Percentiles rank a stretch among this genome's conserved stretches.
These are phyloP conservation scores for Chenopodium berlandieri DNA, from an alignment of 148 eudicot species.

Conservation along the genomic window DNA sequence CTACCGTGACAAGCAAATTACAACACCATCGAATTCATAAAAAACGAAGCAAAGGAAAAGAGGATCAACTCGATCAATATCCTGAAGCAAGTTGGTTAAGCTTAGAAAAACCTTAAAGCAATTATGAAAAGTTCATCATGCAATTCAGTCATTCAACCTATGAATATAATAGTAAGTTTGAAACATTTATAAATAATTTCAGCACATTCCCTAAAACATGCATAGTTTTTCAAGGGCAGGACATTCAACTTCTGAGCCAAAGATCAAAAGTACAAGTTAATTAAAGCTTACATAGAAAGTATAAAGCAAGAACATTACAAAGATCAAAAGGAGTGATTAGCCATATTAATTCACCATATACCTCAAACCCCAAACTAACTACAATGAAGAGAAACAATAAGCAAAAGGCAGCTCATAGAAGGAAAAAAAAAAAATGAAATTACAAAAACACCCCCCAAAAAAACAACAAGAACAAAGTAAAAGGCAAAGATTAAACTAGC, in stretches of 20 bases:
- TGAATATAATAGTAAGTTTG: not conserved
- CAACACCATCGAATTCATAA: not conserved
- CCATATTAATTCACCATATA: conserved; percentile 36
- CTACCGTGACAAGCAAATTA: not conserved
- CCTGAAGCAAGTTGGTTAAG: not conserved
- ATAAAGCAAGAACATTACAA: conserved; percentile 1
- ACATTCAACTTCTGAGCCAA: not conserved
- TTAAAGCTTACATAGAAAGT: not conserved
- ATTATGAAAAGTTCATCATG: not conserved
- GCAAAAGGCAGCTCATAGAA: conserved; percentile 11
- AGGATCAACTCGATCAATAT: not conserved
- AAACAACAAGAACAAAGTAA: not conserved
- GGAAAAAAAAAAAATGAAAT: not conserved
- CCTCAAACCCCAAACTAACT: conserved; percentile 43
- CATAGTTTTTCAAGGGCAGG: not conserved
- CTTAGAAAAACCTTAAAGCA: not conserved
- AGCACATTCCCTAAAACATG: not conserved
- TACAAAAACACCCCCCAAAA: conserved; percentile 20
- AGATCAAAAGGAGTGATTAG: conserved; percentile 19
- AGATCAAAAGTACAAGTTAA: not conserved
- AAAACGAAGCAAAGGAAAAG: not conserved
- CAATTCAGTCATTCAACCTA: not conserved
- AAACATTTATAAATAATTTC: not conserved
- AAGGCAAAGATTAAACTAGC: conserved; percentile 11
- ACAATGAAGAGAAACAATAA: conserved; percentile 25